These are phyloP conservation scores for Saccharomyces hybrid DNA, from an alignment of 1,139 yeast species.

Conservation along the genomic window DNA sequence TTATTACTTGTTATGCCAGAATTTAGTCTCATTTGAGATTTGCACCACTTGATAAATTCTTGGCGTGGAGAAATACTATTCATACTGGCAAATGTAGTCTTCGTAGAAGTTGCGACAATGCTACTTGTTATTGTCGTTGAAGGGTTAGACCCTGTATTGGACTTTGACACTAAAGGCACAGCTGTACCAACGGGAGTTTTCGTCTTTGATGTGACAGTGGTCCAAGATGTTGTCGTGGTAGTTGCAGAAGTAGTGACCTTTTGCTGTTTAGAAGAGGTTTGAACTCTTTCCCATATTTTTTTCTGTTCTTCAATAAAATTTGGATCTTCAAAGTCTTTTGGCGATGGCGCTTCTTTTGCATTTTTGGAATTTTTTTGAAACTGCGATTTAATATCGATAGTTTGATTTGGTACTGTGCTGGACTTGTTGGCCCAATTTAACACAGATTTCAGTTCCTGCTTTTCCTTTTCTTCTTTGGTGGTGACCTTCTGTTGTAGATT, in stretches of 20 bases:
- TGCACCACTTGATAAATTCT: slow-evolving; percentile 82
- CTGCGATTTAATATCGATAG: slow-evolving; percentile 18
- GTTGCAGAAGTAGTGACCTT: slow-evolving; percentile 9
- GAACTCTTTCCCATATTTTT: slow-evolving; percentile 4
- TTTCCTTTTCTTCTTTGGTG: slow-evolving; percentile 18
- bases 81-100: slow-evolving; percentile 28
- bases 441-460: slow-evolving; percentile 19
- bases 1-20: slow-evolving; percentile 69
- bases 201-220: slow-evolving; percentile 2
- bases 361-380: slow-evolving; percentile 9
- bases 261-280: slow-evolving; percentile 7
- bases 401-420: slow-evolving; percentile 6
- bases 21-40: slow-evolving; percentile 63
- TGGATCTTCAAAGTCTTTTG: slow-evolving; percentile 15
- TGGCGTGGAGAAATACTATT: slow-evolving; percentile 38
- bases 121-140: slow-evolving; percentile 28
- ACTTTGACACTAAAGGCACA: slow-evolving; percentile 34
- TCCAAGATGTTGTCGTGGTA: slow-evolving; percentile 1
- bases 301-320: slow-evolving; percentile 5
- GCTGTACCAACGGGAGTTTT: slow-evolving; percentile 25
- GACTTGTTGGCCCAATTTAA: slow-evolving; percentile 28
- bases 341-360: slow-evolving; percentile 1
- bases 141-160: slow-evolving; percentile 21
- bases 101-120: slow-evolving; percentile 8
- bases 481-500: slow-evolving; percentile 18